phyloP scores from a whole-genome alignment of 306 rosid species.

The Pueraria montana region DNA sequence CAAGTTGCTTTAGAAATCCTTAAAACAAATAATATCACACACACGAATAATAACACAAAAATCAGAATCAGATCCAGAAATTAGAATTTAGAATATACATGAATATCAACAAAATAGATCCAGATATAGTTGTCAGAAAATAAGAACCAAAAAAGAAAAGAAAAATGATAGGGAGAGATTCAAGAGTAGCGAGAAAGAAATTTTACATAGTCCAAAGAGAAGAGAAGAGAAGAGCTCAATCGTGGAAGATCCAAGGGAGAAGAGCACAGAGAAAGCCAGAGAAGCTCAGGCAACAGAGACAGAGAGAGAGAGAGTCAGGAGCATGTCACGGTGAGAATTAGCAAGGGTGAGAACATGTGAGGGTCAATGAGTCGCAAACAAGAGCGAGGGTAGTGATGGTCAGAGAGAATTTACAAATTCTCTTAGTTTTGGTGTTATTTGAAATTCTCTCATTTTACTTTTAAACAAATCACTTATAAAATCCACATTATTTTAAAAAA shows the following conservation, averaged over 20 bases:
- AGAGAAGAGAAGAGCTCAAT: too few relatives aligned
- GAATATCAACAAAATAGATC: not conserved
- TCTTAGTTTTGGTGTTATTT: not conserved
- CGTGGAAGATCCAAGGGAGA: too few relatives aligned
- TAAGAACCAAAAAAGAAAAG: too few relatives aligned
- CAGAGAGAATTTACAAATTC: not conserved
- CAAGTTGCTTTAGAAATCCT: not conserved
- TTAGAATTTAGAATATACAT: not conserved
- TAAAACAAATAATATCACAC: not conserved
- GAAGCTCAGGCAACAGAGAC: not conserved
- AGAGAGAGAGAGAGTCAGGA: not conserved
- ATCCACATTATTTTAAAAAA: not conserved
- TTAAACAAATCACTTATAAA: not conserved
- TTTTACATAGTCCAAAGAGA: too few relatives aligned
- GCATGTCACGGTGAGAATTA: not conserved
- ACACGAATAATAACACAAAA: not conserved
- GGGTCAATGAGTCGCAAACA: not conserved
- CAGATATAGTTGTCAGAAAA: not conserved
- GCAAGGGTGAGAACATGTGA: not conserved
- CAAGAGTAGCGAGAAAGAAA: too few relatives aligned
- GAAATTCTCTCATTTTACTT: not conserved
- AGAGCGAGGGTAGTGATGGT: not conserved
- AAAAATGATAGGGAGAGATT: too few relatives aligned
- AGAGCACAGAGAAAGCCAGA: too few relatives aligned
- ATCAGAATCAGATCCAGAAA: not conserved